A percentile compares a stretch with the other conserved stretches of the same genome.
phyloP scores from a whole-genome alignment of 1,284 basidiomycete species.

The Rhodotorula glutinis region DNA sequence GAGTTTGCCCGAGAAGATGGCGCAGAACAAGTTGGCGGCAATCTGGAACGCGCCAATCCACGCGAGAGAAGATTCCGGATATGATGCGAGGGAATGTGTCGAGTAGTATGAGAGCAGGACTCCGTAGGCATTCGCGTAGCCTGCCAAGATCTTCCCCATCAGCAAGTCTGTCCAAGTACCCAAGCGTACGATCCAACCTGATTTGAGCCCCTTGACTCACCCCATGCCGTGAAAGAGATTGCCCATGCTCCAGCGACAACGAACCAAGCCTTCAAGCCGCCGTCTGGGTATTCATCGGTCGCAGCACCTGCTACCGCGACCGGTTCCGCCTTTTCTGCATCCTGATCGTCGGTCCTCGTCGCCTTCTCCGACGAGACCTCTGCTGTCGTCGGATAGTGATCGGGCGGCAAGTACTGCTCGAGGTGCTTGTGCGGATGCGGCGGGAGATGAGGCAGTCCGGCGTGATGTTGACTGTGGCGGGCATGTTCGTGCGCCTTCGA shows the following conservation, averaged over 20 bases:
- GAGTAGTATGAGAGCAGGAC: conserved; percentile 31
- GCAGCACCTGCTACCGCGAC: background rate
- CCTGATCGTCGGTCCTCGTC: background rate
- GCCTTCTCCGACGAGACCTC: conserved; percentile 12
- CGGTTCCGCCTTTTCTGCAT: conserved; percentile 3
- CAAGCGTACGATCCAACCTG: too few species aligned
- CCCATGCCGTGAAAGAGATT: conserved; percentile 31
- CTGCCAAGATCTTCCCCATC: background rate
- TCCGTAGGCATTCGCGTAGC: conserved; percentile 32
- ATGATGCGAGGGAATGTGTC: background rate
- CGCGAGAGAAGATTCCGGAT: conserved; percentile 8
- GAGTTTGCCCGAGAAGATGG: conserved; percentile 29
- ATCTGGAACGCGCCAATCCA: conserved; percentile 40
- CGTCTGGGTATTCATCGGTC: conserved; percentile 16
- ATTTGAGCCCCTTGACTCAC: background rate
- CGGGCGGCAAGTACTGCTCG: conserved; percentile 16
- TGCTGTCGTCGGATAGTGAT: conserved; percentile 13
- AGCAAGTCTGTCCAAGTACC: too few species aligned
- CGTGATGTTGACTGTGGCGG: background rate
- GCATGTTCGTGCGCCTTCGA: background rate
- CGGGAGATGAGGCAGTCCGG: background rate
- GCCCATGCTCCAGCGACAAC: conserved; percentile 35
- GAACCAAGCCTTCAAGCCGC: conserved; percentile 15
- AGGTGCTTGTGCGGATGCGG: conserved; percentile 20
- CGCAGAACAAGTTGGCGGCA: conserved; percentile 25